Evolutionary conservation across 2,329 filamentous ascomycete species (phyloP).

Genomic region (Lojkania enalia): DNA sequence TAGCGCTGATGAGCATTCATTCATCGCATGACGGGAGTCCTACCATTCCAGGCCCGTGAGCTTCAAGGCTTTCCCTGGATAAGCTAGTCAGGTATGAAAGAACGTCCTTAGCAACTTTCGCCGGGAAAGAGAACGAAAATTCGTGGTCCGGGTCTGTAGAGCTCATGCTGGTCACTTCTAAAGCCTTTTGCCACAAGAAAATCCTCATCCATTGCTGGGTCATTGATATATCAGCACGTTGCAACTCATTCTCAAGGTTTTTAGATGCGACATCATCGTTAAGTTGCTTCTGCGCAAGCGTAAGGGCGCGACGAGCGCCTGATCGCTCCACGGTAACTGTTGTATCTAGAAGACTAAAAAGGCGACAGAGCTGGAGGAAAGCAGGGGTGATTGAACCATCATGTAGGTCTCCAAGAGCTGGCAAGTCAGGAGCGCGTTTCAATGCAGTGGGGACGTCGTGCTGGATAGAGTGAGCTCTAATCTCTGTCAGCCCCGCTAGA

Average conservation of each 20-base stretch:
- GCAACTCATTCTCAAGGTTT: constrained; percentile 39
- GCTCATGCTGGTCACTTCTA: constrained; percentile 38
- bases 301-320: constrained; percentile 32
- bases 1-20: constrained; percentile 11
- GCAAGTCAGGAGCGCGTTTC: constrained; percentile 34
- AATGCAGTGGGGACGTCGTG: constrained; percentile 40
- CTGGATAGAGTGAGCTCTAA: constrained; percentile 39
- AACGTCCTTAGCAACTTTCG: constrained; percentile 40
- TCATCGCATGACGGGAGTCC: constrained; percentile 1
- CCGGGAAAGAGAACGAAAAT: constrained; percentile 42
- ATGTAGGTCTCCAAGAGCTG: constrained; percentile 31
- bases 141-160: constrained; percentile 34
- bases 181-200: constrained; percentile 42
- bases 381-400: constrained; percentile 38
- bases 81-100: constrained; percentile 34
- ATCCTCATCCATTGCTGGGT: constrained; percentile 46
- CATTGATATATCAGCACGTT: constrained; percentile 43
- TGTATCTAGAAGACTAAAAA: constrained; percentile 40
- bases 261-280: constrained; percentile 32
- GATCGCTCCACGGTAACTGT: constrained; percentile 40
- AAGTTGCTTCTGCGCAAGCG: constrained; percentile 38
- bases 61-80: constrained; percentile 38
- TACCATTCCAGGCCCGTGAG: constrained; percentile 43
- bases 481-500: constrained; percentile 1
- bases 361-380: constrained; percentile 39